Base-by-base conservation (phyloP, 2,329 filamentous ascomycete genomes). In the Aspergillus tubingensis region DNA sequence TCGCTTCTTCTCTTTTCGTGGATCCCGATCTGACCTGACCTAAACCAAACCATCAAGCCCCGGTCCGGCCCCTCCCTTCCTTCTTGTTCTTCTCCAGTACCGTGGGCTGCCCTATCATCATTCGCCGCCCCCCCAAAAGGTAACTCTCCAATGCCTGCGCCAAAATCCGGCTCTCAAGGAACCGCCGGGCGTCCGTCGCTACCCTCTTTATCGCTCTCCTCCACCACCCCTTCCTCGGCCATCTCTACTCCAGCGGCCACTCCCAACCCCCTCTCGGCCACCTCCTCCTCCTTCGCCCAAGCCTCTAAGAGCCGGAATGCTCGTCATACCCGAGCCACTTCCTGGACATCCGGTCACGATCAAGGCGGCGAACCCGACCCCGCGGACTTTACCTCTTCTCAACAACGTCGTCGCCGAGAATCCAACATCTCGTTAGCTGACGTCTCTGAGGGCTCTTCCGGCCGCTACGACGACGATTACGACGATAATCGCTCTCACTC, bases 311-410 rank as follows among this genome's bases (percentile, higher is more conserved):
- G 64, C 23, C 69, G 71, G 69, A 65, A 74, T 75, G 72, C 72
- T 62, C 72, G 68, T 63, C 74, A 75, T 63, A 68, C 68, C 64
- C 72, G 74, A 59, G 68, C 70, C 43, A 74, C 71, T 61, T 76
- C 73, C 57, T 74, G 74, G 72, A 70, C 72, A 55, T 73, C 67
- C 62, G 72, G 71, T 60, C 72, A 68, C 63, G 66, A 74, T 63
- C 57, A 71, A 63, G 67, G 65, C 64, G 67, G 65, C 61, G 68
- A 73, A 67, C 59, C 70, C 30, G 70, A 69, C 32, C 61, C 70
- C 51, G 54, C 62, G 36, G 59, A 56, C 19, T 62, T 52, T 44
- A 47, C 49, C 57, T 60, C 38, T 55, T 27, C 65, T 5, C 64
- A 67, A 44, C 65, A 69, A 36, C 73, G 71, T 43, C 72, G 74